Base-by-base conservation (phyloP, 176 grass and related monocot species). In the Oropetium thomaeum region DNA sequence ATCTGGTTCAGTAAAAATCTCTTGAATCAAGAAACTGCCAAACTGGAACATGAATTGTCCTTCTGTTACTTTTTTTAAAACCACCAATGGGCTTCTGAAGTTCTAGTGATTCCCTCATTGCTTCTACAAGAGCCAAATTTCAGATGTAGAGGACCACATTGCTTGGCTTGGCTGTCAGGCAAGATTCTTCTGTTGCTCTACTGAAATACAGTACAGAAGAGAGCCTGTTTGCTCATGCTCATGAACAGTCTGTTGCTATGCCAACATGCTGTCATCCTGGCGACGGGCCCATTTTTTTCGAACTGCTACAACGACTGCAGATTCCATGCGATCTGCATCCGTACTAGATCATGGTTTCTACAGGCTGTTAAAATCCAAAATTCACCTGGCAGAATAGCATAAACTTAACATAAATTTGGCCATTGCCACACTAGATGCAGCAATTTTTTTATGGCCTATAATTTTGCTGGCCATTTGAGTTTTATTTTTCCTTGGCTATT, bases 141-240 rank as follows among this genome's bases (percentile, higher is more conserved):
- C 76, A 75, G 76, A 75, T 37, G 28, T 11, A 69, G 29, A 79
- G 80, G 86, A 88, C 80, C 69, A 88, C 69, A 61, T 58, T 26
- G 22, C 42, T 39, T 69, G 10, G 45, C 15, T 17, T n/a, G n/a
- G 43, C 28, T 82, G 59, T 47, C 74, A 79, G 74, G 62, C 86
- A 69, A 88, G 80, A 79, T 69, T 79, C 75, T 79, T 78, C 86
- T 74, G 86, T 74, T 69, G 75, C 80, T 74, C 34, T 79, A 79
- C 86, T 74, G 80, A 74, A 68, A 51, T n/a, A n/a, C n/a, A n/a
- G 78, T 29, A 42, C 35, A 88, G 42, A 76, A 47, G 74, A 34
- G 35, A 74, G 20, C 53, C 69, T 83, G 69, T 83, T 83, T 87
- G 42, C 51, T 79, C 75, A 57, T 83, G 38, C 62, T 54, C 79